Percentiles rank a stretch among this genome's conserved stretches.
phyloP scores from a whole-genome alignment of 257 asterid genomes.

The Fraxinus americana region DNA sequence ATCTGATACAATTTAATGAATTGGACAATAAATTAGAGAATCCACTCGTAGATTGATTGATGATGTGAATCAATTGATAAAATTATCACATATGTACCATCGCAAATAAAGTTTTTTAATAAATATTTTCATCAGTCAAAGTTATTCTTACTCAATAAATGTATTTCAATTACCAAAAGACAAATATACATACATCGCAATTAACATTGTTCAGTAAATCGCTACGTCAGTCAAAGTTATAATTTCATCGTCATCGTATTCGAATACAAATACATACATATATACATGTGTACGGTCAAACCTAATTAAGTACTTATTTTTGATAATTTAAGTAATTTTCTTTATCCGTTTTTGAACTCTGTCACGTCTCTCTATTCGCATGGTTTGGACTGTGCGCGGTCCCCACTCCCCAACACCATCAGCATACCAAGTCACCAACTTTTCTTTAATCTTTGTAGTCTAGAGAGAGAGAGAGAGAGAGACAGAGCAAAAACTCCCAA shows the following conservation, averaged over 20 bases:
- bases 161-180: too few relatives aligned
- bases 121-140: too few relatives aligned
- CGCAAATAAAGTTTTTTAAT: too few relatives aligned
- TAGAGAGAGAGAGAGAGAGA: slow-evolving; percentile 46
- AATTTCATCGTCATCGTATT: background rate
- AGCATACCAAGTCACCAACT: slow-evolving; percentile 36
- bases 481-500: slow-evolving; percentile 21
- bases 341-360: background rate
- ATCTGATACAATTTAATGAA: too few relatives aligned
- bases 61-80: too few relatives aligned
- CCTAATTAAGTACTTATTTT: background rate
- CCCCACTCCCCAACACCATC: slow-evolving; percentile 45
- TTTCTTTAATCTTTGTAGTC: slow-evolving; percentile 21
- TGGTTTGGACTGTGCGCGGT: slow-evolving; percentile 28
- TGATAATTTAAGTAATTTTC: too few relatives aligned
- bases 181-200: background rate
- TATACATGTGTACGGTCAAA: background rate
- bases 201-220: background rate
- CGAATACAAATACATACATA: background rate
- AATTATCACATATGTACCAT: too few relatives aligned
- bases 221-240: too few relatives aligned
- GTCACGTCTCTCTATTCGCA: slow-evolving; percentile 35
- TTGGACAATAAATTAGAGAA: too few relatives aligned
- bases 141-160: too few relatives aligned
- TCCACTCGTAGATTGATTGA: too few relatives aligned